These are phyloP conservation scores for Hyphodiscus sp. DNA, from an alignment of 2,329 filamentous ascomycete genomes.

Conservation along the genomic window DNA sequence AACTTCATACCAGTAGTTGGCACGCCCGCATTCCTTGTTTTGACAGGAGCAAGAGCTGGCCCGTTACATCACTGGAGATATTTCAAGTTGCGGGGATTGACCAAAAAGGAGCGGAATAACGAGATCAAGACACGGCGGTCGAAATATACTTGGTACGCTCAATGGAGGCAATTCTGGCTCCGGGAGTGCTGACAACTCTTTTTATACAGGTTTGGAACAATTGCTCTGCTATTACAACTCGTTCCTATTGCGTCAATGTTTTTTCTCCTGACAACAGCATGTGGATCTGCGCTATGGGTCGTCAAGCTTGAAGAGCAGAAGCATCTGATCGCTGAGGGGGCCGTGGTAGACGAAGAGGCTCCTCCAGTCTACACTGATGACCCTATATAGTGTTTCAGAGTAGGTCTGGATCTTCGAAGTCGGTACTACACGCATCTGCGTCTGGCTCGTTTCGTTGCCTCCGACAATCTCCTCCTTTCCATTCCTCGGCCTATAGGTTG, in stretches of 20 bases:
- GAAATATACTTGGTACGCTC: slow-evolving; percentile 71
- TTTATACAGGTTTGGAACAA: slow-evolving; percentile 62
- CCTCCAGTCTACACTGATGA: slow-evolving; percentile 26
- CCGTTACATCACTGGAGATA: slow-evolving; percentile 89
- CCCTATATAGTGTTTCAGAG: slow-evolving; percentile 15
- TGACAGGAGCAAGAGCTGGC: slow-evolving; percentile 81
- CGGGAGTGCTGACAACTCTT: slow-evolving; percentile 8
- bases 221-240: slow-evolving; percentile 80
- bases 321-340: slow-evolving; percentile 17
- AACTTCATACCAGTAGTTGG: slow-evolving; percentile 84
- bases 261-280: slow-evolving; percentile 81
- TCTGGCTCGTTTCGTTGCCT: background rate
- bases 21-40: slow-evolving; percentile 75
- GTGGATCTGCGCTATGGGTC: slow-evolving; percentile 82
- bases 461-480: background rate
- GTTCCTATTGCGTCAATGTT: slow-evolving; percentile 88
- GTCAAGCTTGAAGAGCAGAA: slow-evolving; percentile 61
- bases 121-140: slow-evolving; percentile 63
- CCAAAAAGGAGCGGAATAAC: slow-evolving; percentile 64
- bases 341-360: slow-evolving; percentile 16
- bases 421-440: background rate
- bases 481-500: too few species aligned
- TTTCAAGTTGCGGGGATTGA: slow-evolving; percentile 71
- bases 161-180: background rate
- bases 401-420: background rate